Conservation (phyloP, 148 eudicot species). For the Agrostemma githago region DNA sequence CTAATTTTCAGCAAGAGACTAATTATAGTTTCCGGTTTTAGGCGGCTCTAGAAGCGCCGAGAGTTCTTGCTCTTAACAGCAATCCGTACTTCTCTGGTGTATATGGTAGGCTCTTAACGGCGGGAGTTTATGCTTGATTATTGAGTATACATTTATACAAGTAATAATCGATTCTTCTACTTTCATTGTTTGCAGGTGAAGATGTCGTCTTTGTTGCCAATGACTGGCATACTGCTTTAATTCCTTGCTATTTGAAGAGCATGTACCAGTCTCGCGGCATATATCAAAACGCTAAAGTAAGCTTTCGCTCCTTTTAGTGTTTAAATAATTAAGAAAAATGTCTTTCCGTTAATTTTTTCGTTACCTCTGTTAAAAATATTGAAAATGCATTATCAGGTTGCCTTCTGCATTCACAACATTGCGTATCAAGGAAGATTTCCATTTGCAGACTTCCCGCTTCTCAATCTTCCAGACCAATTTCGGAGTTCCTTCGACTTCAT, state of each 20-base stretch:
- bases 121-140: background rate
- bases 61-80: constrained; percentile 64
- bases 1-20: background rate
- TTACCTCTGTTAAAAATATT: too few relatives aligned
- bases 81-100: constrained; percentile 75
- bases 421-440: constrained; percentile 93
- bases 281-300: constrained; percentile 69
- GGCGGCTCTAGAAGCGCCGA: constrained; percentile 97
- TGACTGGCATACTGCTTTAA: constrained; percentile 94
- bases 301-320: background rate
- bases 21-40: constrained; percentile 20
- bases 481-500: constrained; percentile 77
- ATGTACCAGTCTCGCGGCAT: constrained; percentile 66
- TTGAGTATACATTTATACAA: background rate
- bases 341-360: too few relatives aligned
- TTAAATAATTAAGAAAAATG: too few relatives aligned
- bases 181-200: constrained; percentile 50
- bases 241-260: constrained; percentile 86
- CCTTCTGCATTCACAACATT: constrained; percentile 93
- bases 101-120: constrained; percentile 47
- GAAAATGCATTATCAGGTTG: constrained; percentile 49
- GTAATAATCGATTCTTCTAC: background rate
- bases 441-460: constrained; percentile 64
- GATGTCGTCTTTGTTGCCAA: constrained; percentile 86
- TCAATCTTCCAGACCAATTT: constrained; percentile 65